Conservation (phyloP, 352 stramenopile genomes). For the Pythium myriotylum region DNA sequence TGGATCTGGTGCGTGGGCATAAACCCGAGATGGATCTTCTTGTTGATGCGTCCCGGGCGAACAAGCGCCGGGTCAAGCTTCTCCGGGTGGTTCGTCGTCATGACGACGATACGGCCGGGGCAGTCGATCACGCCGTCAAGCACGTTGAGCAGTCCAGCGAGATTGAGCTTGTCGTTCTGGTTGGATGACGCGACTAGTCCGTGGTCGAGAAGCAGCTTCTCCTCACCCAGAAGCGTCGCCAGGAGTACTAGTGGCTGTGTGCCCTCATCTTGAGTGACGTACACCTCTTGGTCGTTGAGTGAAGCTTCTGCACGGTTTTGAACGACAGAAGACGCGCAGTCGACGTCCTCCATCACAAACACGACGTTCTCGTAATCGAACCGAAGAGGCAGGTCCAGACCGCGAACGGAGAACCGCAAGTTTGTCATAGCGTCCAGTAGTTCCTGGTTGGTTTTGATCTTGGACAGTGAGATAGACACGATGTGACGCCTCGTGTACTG, state of each 20-base stretch:
- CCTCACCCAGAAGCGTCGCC: conserved; percentile 1
- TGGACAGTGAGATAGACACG: conserved; percentile 66
- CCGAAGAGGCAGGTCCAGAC: conserved; percentile 42
- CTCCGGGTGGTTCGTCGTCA: conserved; percentile 94
- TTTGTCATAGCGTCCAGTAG: conserved; percentile 66
- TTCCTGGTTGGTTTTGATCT: conserved; percentile 84
- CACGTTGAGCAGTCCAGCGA: conserved; percentile 80
- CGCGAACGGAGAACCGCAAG: conserved; percentile 42
- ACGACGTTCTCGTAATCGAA: conserved; percentile 66
- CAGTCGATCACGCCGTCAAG: conserved; percentile 89
- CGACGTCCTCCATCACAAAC: conserved; percentile 78
- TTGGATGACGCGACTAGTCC: conserved; percentile 22
- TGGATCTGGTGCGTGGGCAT: conserved; percentile 43
- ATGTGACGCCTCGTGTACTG: conserved; percentile 80
- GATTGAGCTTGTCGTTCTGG: conserved; percentile 50
- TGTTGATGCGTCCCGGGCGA: conserved; percentile 88
- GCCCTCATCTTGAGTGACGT: neutral
- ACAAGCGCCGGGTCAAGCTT: conserved; percentile 91
- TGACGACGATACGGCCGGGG: conserved; percentile 89
- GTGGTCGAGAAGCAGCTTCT: conserved; percentile 17
- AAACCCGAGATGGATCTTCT: conserved; percentile 70
- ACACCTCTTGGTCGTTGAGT: neutral
- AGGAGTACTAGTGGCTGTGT: neutral
- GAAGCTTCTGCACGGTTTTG: neutral
- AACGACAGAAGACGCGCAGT: conserved; percentile 61